Base-by-base conservation (phyloP, 129 eudicot species). In the Deinandra increscens region DNA sequence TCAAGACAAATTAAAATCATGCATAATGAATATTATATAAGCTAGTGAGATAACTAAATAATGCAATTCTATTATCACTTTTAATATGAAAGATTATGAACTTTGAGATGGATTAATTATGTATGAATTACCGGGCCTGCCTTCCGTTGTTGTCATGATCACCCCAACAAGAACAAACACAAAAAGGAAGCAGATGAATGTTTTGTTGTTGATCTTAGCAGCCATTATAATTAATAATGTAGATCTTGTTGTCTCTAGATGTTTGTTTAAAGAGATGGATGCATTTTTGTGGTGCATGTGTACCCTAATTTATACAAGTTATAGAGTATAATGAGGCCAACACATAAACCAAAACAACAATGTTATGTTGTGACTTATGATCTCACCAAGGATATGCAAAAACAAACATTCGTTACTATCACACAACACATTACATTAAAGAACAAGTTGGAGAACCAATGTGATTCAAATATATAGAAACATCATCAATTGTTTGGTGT, bases 271-370 rank as follows among this genome's bases (percentile, higher is more conserved):
- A 18, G 42, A 37, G 37, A 33, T 0, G 17, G 20, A 71, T 73
- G n/a, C n/a, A n/a, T 45, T n/a, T 80, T 73, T 82, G 82, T 9
- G 63, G 11, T 62, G 38, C 48, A 18, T 72, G 60, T 71, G n/a
- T 60, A 44, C 69, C 7, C 43, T 10, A 60, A 26, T 72, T 72
- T 72, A 72, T 72, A 72, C 63, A 62, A 72, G 51, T 36, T 48
- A 20, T 48, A 13, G 41, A 50, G 63, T 60, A 48, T n/a, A 72
- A 59, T 45, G 41, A 72, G 41, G 29, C 11, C 23, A 34, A 60
- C 51, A 46, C 7, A 34, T 46, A 45, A 61, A 38, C 51, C 69
- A 49, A 73, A 73, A 48, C n/a, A 73, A 36, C 63, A 62, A 46
- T 34, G 77, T 48, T 69, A 46, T 61, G 31, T 26, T 26, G 3